Evolutionary conservation across 805 yeast genomes (phyloP), one percentile per base, ranked within the genome.

Genomic region (Metschnikowia kofuensis): DNA sequence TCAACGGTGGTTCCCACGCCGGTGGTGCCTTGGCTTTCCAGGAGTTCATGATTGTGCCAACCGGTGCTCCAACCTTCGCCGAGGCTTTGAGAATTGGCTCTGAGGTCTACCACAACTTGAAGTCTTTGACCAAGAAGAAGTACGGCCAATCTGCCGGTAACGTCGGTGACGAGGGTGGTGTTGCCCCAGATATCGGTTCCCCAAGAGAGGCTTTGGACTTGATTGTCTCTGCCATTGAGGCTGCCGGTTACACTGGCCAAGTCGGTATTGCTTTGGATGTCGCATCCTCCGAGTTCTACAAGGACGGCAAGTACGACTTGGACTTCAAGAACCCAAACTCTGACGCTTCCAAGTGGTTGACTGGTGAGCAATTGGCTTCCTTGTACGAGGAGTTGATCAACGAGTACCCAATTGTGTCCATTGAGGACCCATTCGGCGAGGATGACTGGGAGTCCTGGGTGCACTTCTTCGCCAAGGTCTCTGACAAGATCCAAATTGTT

Each of bases 151-250:
- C 96, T 57, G 99, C 99, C 67, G 98, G 97, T 79, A 92, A 92
- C 80, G 99, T 92, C 72, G 99, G 99, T 84, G 99, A 92, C 77
- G 99, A 92, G 83, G 99, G 99, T 87, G 99, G 99, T 85, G 97
- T 92, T 80, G 99, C 99, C 67, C 99, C 99, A 76, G 89, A 90
- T 76, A 85, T 94, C 62, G 82, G 86, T 61, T 83, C 97, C 64
- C 92, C 99, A 70, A 88, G 83, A 76, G 98, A 92, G 84, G 99
- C 98, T 65, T 80, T 92, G 61, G 97, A 94, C 80, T 85, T 92
- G 74, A 89, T 92, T 74, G 80, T 83, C 63, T 85, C 75, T 60
- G 89, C 99, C 69, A 92, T 94, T 72, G 88, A 84, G 72, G 74
- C 77, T 63, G 97, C 99, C 63, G 99, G 99, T 70, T 91, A 92